A percentile compares a stretch with the other conserved stretches of the same genome.
Evolutionary conservation across 371 early-diverging fungal genomes (phyloP).

Genomic region (Mycotypha africana): DNA sequence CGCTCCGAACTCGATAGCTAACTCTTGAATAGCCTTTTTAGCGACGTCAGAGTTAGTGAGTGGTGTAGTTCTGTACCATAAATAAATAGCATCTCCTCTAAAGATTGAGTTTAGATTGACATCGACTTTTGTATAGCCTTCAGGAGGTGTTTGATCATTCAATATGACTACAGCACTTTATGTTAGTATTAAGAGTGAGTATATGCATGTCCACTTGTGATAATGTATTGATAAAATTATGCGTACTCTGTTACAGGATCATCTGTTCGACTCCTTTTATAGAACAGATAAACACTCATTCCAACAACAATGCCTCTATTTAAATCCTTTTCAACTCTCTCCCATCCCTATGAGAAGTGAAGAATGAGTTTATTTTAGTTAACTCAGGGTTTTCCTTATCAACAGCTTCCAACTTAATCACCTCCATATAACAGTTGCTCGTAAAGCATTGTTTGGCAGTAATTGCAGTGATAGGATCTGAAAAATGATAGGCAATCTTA

Average conservation of each 20-base stretch:
- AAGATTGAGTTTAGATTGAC: slow-evolving; percentile 27
- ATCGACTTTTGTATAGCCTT: slow-evolving; percentile 32
- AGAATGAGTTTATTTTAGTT: background rate
- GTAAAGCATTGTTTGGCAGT: slow-evolving; percentile 47
- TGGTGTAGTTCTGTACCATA: slow-evolving; percentile 24
- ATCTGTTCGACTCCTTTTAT: slow-evolving; percentile 11
- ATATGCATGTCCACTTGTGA: too few relatives aligned
- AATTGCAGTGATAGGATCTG: slow-evolving; percentile 48
- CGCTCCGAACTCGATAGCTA: slow-evolving; percentile 32
- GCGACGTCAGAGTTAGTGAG: slow-evolving; percentile 3
- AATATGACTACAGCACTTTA: slow-evolving; percentile 23
- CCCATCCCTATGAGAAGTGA: slow-evolving; percentile 21
- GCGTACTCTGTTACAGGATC: slow-evolving; percentile 36
- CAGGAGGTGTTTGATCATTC: slow-evolving; percentile 32
- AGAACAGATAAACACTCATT: slow-evolving; percentile 42
- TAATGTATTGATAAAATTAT: too few relatives aligned
- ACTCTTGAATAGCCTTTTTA: slow-evolving; percentile 18
- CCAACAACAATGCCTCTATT: slow-evolving; percentile 39
- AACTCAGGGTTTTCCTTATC: too few relatives aligned
- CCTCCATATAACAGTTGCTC: slow-evolving; percentile 42
- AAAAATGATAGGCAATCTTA: background rate
- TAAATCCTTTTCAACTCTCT: slow-evolving; percentile 25
- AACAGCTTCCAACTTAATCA: too few relatives aligned
- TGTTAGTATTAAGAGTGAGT: too few relatives aligned
- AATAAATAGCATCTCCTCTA: slow-evolving; percentile 32